phyloP scores from a whole-genome alignment of 805 yeast species.

The Lipomyces lipofer region DNA sequence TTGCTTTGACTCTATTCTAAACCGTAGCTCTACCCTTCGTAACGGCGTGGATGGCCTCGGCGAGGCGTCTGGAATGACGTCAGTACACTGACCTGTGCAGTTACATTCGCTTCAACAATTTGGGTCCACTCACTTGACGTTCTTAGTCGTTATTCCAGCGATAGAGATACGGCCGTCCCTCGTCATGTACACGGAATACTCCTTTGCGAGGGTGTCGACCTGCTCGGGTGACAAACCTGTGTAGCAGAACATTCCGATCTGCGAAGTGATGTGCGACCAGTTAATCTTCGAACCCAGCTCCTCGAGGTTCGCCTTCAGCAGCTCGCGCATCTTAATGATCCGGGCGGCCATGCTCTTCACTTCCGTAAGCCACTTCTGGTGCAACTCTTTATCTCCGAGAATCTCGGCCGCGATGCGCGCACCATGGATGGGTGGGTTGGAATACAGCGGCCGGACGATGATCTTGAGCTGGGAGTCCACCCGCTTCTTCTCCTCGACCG shows the following conservation, averaged over 20 bases:
- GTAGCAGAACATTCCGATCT: constrained; percentile 95
- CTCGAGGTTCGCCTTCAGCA: constrained; percentile 63
- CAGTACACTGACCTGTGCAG: no score
- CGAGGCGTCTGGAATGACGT: constrained; percentile 35
- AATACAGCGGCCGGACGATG: constrained; percentile 80
- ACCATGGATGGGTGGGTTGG: constrained; percentile 95
- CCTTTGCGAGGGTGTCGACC: constrained; percentile 66
- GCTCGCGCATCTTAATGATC: constrained; percentile 67
- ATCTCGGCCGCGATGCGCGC: constrained; percentile 83
- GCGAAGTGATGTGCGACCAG: constrained; percentile 86
- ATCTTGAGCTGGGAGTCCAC: constrained; percentile 80
- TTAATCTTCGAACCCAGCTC: constrained; percentile 55
- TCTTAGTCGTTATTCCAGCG: constrained; percentile 79
- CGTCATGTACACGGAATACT: constrained; percentile 80
- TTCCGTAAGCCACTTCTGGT: constrained; percentile 75
- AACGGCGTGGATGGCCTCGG: constrained; percentile 44
- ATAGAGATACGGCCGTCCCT: constrained; percentile 89
- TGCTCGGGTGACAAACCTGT: constrained; percentile 77
- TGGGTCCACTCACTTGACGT: constrained; percentile 58
- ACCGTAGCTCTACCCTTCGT: no score
- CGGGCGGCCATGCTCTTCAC: constrained; percentile 78
- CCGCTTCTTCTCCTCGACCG: constrained; percentile 48
- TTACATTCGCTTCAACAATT: neutral
- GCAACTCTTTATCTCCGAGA: constrained; percentile 59
- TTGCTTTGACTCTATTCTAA: no score